Base-by-base conservation (phyloP, 2,329 filamentous ascomycete genomes). In the Camillea tinctor region DNA sequence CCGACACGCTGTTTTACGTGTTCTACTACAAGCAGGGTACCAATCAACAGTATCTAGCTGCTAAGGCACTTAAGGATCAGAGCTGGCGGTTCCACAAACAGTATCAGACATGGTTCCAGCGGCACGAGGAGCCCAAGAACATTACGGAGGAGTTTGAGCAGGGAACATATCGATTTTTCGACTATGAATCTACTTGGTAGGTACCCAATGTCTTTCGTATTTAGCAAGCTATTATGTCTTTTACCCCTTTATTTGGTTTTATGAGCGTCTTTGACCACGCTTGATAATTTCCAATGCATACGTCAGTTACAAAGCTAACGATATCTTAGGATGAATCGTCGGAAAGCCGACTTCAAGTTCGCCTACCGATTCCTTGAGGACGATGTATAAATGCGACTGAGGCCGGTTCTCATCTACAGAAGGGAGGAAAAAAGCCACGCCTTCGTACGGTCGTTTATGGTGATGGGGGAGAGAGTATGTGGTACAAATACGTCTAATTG, bases 21-120 rank as follows among this genome's bases (percentile, higher is more conserved):
- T 99, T 99, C 78, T 99, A 99, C 81, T 99, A 99, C 81, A 92
- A 94, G 68, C 95, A 99, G 76, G 93, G 93, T 23, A 93, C 93
- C 1, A 93, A 96, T 69, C 93, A 98, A 75, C 95, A 99, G 74
- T 97, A 93, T 73, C 83, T 98, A 60, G 93, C 95, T 1, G 95
- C 95, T 15, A 97, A 96, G 77, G 92, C 95, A n/a, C 80, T 99
- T 56, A 99, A 99, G 79, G 91, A 94, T 67, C 95, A 99, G 77
- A 97, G 93, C 76, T 99, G 95, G 95, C 86, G 95, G 59, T 99
- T 99, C 75, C 95, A 99, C 79, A 99, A 99, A 81, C 95, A 98
- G 76, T 99, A 99, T 74, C 95, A 97, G 76, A 99, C 95, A 1
- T 99, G 95, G 95, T 99, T 99, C 73, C 95, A 99, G 77, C 86